Evolutionary conservation across 2,329 filamentous ascomycete species (phyloP).

Genomic region (Ophiocordyceps camponoti-rufipedis): DNA sequence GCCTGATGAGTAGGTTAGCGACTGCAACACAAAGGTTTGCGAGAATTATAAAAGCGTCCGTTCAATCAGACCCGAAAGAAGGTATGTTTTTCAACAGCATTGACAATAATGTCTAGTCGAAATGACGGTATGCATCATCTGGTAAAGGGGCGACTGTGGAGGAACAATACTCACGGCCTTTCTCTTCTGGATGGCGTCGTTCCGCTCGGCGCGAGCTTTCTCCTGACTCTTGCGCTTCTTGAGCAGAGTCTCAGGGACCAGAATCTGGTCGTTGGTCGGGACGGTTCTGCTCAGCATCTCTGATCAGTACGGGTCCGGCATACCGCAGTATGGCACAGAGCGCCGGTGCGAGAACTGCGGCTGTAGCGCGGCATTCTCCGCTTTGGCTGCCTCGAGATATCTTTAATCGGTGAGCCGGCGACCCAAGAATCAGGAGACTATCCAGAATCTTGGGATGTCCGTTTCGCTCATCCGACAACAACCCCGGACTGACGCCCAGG

Average conservation of each 20-base stretch:
- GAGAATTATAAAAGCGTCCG: conserved; percentile 7
- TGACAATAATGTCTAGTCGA: conserved; percentile 78
- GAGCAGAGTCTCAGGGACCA: conserved; percentile 97
- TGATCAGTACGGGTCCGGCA: conserved; percentile 69
- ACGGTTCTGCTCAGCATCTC: conserved; percentile 50
- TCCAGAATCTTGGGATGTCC: not conserved
- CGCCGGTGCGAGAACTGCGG: conserved; percentile 89
- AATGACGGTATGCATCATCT: conserved; percentile 75
- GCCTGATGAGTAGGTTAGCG: conserved; percentile 39
- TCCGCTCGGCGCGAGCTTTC: conserved; percentile 87
- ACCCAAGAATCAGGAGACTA: conserved; percentile 1
- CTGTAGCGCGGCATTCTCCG: conserved; percentile 78
- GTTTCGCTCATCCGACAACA: conserved; percentile 56
- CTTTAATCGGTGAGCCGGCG: conserved; percentile 59
- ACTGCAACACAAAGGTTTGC: conserved; percentile 2
- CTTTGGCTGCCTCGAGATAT: conserved; percentile 69
- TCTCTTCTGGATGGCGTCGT: conserved; percentile 64
- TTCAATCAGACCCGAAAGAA: conserved; percentile 97
- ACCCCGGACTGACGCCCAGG: conserved; percentile 33
- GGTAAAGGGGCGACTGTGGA: conserved; percentile 12
- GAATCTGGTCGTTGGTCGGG: conserved; percentile 84
- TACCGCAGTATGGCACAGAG: conserved; percentile 42
- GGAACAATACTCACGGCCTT: conserved; percentile 65
- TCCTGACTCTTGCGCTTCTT: conserved; percentile 99
- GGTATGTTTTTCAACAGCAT: conserved; percentile 91